These are phyloP conservation scores for Clarireedia sp. DNA, from an alignment of 2,329 filamentous ascomycete genomes.

Conservation along the genomic window DNA sequence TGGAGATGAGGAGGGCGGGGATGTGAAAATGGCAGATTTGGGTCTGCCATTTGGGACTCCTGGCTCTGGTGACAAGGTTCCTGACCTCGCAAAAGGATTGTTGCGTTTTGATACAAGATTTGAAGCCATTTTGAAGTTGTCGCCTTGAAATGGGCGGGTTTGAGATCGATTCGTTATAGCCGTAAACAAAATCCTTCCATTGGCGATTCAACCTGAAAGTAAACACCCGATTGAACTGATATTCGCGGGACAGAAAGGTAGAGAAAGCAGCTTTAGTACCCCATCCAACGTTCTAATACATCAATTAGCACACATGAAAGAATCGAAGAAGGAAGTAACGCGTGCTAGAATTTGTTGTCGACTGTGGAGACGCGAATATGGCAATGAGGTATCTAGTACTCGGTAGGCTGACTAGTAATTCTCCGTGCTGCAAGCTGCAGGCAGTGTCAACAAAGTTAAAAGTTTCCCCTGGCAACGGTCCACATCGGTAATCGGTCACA, in stretches of 20 bases:
- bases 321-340: not conserved
- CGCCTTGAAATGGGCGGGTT: conserved; percentile 9
- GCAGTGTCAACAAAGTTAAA: conserved; percentile 2
- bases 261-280: too few relatives aligned
- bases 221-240: too few relatives aligned
- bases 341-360: not conserved
- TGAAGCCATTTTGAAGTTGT: conserved; percentile 39
- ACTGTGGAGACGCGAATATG: conserved; percentile 2
- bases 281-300: too few relatives aligned
- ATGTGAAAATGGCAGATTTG: conserved; percentile 63
- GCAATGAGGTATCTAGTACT: not conserved
- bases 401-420: not conserved
- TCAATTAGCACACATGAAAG: not conserved
- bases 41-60: conserved; percentile 48
- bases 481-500: too few relatives aligned
- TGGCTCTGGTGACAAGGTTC: conserved; percentile 57
- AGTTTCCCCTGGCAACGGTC: conserved; percentile 8
- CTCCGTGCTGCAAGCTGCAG: not conserved
- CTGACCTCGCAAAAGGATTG: conserved; percentile 69
- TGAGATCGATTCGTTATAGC: not conserved
- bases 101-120: conserved; percentile 66
- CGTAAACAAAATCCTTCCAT: conserved; percentile 10
- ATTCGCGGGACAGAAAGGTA: not conserved
- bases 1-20: conserved; percentile 26
- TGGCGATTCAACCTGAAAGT: not conserved